Evolutionary conservation across 1,284 basidiomycete species (phyloP).

Genomic region (Rhizoctonia solani): DNA sequence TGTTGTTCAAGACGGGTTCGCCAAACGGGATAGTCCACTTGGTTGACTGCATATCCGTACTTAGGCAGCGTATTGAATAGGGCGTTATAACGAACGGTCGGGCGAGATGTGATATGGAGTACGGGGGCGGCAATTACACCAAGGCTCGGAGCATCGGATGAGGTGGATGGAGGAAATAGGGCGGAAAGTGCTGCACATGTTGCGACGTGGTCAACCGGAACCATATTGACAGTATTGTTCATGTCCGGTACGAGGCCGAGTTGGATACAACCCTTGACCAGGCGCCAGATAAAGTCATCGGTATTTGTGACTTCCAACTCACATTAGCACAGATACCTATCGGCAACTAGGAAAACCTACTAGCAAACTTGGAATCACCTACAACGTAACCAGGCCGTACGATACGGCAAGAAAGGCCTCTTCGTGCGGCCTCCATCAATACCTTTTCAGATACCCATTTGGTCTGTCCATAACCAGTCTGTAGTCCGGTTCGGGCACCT

Average conservation of each 20-base stretch:
- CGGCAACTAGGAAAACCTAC: slow-evolving; percentile 51
- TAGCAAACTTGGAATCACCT: slow-evolving; percentile 85
- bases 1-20: slow-evolving; percentile 91
- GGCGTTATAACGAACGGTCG: slow-evolving; percentile 88
- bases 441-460: slow-evolving; percentile 99
- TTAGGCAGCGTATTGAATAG: slow-evolving; percentile 75
- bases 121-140: slow-evolving; percentile 57
- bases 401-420: slow-evolving; percentile 87
- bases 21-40: slow-evolving; percentile 92
- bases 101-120: slow-evolving; percentile 86
- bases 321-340: not conserved
- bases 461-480: slow-evolving; percentile 94
- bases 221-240: slow-evolving; percentile 98
- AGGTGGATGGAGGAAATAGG: slow-evolving; percentile 49
- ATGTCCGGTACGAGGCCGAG: slow-evolving; percentile 96
- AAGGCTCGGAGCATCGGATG: slow-evolving; percentile 35
- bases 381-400: slow-evolving; percentile 96
- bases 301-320: slow-evolving; percentile 84
- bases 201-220: slow-evolving; percentile 97
- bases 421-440: slow-evolving; percentile 84
- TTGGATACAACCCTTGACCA: slow-evolving; percentile 97
- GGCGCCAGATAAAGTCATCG: slow-evolving; percentile 98
- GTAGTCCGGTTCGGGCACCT: slow-evolving; percentile 74
- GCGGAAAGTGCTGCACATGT: slow-evolving; percentile 77
- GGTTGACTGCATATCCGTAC: slow-evolving; percentile 82